phyloP scores from a whole-genome alignment of 768 basidiomycete species.

The Rickenella mellea region DNA sequence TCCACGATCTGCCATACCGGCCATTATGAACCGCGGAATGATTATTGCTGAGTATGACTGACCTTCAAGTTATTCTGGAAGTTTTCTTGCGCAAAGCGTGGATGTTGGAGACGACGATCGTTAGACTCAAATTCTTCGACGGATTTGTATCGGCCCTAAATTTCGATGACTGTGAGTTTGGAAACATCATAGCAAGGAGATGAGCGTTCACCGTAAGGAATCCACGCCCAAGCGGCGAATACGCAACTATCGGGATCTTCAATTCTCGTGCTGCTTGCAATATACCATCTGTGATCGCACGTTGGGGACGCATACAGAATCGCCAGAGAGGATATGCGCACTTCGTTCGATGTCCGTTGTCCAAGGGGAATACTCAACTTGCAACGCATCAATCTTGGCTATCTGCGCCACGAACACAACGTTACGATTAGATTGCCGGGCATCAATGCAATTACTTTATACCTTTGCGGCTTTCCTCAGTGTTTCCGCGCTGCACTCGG shows the following conservation, averaged over 20 bases:
- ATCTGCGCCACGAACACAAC: background rate
- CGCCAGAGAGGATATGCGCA: background rate
- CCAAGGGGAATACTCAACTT: slow-evolving; percentile 7
- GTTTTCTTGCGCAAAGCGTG: slow-evolving; percentile 36
- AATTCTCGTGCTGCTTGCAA: slow-evolving; percentile 35
- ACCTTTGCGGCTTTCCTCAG: slow-evolving; percentile 20
- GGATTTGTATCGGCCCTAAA: slow-evolving; percentile 19
- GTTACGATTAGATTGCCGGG: background rate
- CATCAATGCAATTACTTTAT: background rate
- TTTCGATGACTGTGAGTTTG: slow-evolving; percentile 4
- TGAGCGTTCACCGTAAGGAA: slow-evolving; percentile 31
- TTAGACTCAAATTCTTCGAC: background rate
- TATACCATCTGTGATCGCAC: slow-evolving; percentile 2
- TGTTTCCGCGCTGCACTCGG: slow-evolving; percentile 41
- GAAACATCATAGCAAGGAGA: background rate
- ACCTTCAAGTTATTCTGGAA: slow-evolving; percentile 9
- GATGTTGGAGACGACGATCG: slow-evolving; percentile 27
- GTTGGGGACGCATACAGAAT: no score
- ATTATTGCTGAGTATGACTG: background rate
- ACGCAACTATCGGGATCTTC: slow-evolving; percentile 50
- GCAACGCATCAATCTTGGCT: slow-evolving; percentile 6
- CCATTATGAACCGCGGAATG: slow-evolving; percentile 8
- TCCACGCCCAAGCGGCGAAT: slow-evolving; percentile 51
- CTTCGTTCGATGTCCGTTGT: slow-evolving; percentile 7
- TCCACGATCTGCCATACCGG: slow-evolving; percentile 27